These are phyloP conservation scores for Isochrysis galbana DNA, from an alignment of 78 protist genomes.

Conservation along the genomic window DNA sequence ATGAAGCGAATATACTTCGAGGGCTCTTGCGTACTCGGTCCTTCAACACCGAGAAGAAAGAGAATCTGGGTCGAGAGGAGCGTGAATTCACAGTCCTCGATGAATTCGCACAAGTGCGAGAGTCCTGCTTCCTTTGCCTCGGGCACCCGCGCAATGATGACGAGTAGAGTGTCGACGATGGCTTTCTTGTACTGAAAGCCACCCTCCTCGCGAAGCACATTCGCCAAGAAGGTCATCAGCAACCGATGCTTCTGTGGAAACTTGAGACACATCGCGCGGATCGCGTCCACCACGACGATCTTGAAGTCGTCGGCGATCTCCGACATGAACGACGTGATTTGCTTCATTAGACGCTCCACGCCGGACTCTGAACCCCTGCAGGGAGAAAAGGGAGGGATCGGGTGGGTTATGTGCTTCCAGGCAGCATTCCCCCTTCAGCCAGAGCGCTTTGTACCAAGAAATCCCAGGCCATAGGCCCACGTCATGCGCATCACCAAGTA, in stretches of 20 bases:
- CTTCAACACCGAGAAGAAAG: slow-evolving; percentile 86
- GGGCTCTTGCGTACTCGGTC: slow-evolving; percentile 79
- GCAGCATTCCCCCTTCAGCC: too few relatives aligned
- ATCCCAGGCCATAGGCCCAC: too few relatives aligned
- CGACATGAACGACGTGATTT: slow-evolving; percentile 84
- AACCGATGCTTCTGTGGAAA: slow-evolving; percentile 72
- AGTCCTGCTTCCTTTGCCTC: slow-evolving; percentile 87
- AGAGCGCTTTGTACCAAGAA: too few relatives aligned
- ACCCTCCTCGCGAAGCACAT: slow-evolving; percentile 81
- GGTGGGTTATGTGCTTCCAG: too few relatives aligned
- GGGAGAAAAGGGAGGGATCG: too few relatives aligned
- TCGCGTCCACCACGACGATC: slow-evolving; percentile 89
- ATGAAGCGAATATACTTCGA: slow-evolving; percentile 87
- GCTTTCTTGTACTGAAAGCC: slow-evolving; percentile 85
- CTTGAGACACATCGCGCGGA: slow-evolving; percentile 80
- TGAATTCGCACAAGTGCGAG: slow-evolving; percentile 90
- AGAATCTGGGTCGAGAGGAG: slow-evolving; percentile 82
- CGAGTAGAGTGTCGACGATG: slow-evolving; percentile 86
- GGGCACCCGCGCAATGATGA: slow-evolving; percentile 73
- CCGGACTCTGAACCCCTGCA: slow-evolving; percentile 84
- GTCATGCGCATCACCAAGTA: too few relatives aligned
- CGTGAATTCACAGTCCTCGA: slow-evolving; percentile 98
- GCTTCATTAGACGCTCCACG: slow-evolving; percentile 93
- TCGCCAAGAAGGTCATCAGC: slow-evolving; percentile 65
- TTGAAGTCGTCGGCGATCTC: slow-evolving; percentile 95